phyloP scores from a whole-genome alignment of 108 stramenopile species.

The Aurantiochytrium sp. region DNA sequence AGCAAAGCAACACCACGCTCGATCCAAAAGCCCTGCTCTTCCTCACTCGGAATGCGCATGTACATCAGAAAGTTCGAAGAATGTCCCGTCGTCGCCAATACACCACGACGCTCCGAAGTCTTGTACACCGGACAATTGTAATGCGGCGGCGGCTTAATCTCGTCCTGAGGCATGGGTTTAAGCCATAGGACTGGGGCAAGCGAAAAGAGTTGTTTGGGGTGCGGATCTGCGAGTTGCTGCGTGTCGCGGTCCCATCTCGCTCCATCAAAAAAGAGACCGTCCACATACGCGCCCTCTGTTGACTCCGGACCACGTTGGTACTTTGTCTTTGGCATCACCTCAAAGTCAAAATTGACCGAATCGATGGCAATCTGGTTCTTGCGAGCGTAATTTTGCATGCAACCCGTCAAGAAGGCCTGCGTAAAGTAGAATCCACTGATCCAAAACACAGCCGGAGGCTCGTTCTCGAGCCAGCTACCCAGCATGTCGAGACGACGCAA shows the following conservation, averaged over 20 bases:
- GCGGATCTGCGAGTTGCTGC: constrained; percentile 34
- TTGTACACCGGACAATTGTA: constrained; percentile 59
- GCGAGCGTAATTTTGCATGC: constrained; percentile 54
- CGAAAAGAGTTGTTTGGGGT: constrained; percentile 50
- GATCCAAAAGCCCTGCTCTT: constrained; percentile 58
- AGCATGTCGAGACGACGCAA: constrained; percentile 43
- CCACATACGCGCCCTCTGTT: constrained; percentile 45
- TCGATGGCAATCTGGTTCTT: constrained; percentile 56
- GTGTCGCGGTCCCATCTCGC: constrained; percentile 47
- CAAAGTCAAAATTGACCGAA: constrained; percentile 47
- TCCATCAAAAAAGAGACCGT: constrained; percentile 57
- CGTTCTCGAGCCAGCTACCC: constrained; percentile 35
- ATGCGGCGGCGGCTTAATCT: constrained; percentile 22
- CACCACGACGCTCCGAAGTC: constrained; percentile 49
- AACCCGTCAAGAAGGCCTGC: constrained; percentile 59
- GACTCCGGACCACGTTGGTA: not conserved
- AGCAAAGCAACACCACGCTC: constrained; percentile 63
- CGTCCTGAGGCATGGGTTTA: constrained; percentile 26
- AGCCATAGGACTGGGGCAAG: constrained; percentile 49
- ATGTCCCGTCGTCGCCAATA: constrained; percentile 50
- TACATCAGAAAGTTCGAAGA: constrained; percentile 54
- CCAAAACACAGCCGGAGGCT: constrained; percentile 54
- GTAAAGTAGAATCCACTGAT: constrained; percentile 61
- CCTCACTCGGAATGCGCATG: constrained; percentile 32
- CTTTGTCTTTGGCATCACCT: constrained; percentile 23